phyloP scores from a whole-genome alignment of 768 basidiomycete genomes.

The Suillus cothurnatus region DNA sequence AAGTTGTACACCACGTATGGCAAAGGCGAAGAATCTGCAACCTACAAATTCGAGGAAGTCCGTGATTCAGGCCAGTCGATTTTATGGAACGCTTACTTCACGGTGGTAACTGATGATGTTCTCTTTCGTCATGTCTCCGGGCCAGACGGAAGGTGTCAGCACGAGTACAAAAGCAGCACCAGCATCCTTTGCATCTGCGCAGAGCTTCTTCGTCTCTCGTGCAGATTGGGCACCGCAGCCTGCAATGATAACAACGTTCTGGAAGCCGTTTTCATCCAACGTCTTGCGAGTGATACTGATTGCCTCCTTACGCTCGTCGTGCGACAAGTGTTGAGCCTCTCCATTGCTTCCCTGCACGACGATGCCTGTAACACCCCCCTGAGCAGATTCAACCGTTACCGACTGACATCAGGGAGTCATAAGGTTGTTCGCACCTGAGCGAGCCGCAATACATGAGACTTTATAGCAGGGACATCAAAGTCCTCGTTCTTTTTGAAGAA shows the following conservation, averaged over 20 bases:
- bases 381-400: conserved; percentile 9
- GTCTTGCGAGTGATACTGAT: conserved; percentile 70
- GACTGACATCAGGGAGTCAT: neutral
- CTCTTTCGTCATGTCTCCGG: conserved; percentile 60
- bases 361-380: conserved; percentile 76
- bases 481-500: conserved; percentile 73
- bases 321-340: conserved; percentile 75
- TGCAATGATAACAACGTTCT: conserved; percentile 69
- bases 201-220: conserved; percentile 70
- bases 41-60: conserved; percentile 39
- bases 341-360: conserved; percentile 77
- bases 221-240: conserved; percentile 86
- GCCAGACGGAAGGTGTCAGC: conserved; percentile 73
- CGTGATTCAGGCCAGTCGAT: neutral
- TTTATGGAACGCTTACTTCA: conserved; percentile 41
- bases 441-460: conserved; percentile 71
- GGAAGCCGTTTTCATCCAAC: conserved; percentile 71
- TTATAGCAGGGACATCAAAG: conserved; percentile 65
- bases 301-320: conserved; percentile 65
- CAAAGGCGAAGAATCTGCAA: conserved; percentile 68
- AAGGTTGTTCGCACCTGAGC: conserved; percentile 53
- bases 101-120: conserved; percentile 68
- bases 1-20: conserved; percentile 87
- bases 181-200: conserved; percentile 72
- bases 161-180: conserved; percentile 84